Base-by-base conservation (phyloP, 2,329 filamentous ascomycete species). In the Alternaria panax region DNA sequence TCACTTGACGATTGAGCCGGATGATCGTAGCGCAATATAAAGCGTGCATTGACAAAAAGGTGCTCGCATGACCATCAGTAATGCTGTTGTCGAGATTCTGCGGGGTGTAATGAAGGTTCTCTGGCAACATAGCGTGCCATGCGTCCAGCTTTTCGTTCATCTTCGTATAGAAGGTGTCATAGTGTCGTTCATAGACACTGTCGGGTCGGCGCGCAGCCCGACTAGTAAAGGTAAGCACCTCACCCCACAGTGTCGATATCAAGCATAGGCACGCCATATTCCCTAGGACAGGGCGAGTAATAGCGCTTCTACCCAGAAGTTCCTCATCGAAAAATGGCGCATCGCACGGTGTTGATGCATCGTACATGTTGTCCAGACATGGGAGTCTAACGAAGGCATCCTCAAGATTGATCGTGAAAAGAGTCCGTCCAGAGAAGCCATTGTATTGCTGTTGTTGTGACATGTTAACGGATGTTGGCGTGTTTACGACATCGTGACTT, bases 371-470 rank as follows among this genome's bases (percentile, higher is more conserved):
- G 41, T 86, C 82, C 30, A 86, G 81, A 66, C 85, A 87, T 3
- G 90, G 90, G 5, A 92, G 81, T 51, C 87, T 85, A 12, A 91
- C 80, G 68, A 90, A 89, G 41, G 90, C 85, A 60, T 92, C 87
- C 62, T 90, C 85, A 5, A 85, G 80, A 47, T 87, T 85, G 59
- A 92, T 83, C 61, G 86, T 83, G 47, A 82, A 85, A 7, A 78
- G 69, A 18, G 77, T 77, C 28, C 87, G 78, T 57, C 78, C 78
- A 50, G 78, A 87, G 60, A 87, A 83, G 14, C 85, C 85, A 47
- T 86, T 87, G 60, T 89, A 85, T 47, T 88, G 85, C 79, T 84
- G 70, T 68, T 63, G 60, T 61, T 64, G 64, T 9, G 63, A 67
- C 66, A 70, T 65, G 68, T 73, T 65, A 73, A 67, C 65, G 59